These are phyloP conservation scores for Penicillium simplicissimum DNA, from an alignment of 495 filamentous ascomycete species.

Conservation along the genomic window DNA sequence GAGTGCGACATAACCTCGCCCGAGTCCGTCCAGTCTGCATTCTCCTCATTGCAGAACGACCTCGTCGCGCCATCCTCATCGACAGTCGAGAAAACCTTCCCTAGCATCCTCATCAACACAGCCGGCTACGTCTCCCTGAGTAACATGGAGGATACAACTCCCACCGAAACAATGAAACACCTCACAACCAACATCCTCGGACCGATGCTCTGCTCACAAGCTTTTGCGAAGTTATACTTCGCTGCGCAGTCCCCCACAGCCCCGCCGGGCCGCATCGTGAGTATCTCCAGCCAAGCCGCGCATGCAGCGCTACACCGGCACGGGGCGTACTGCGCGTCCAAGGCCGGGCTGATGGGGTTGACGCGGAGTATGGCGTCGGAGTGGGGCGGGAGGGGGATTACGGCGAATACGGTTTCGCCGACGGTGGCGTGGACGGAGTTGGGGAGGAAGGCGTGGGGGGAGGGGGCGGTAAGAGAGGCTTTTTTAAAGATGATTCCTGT, in stretches of 20 bases:
- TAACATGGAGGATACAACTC: conserved; percentile 39
- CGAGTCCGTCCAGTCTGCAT: conserved; percentile 38
- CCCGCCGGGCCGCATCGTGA: conserved; percentile 41
- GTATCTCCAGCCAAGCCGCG: conserved; percentile 41
- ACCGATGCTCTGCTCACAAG: conserved; percentile 46
- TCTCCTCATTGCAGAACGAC: conserved; percentile 26
- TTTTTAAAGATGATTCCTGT: conserved; percentile 40
- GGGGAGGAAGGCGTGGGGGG: conserved; percentile 44
- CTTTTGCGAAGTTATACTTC: conserved; percentile 42
- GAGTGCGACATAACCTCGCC: conserved; percentile 46
- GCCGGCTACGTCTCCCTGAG: conserved; percentile 47
- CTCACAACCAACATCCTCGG: conserved; percentile 40
- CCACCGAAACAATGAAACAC: conserved; percentile 43
- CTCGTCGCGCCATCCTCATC: conserved; percentile 22
- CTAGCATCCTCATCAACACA: conserved; percentile 44
- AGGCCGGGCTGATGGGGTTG: conserved; percentile 47
- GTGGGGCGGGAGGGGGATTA: conserved; percentile 40
- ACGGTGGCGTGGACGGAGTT: conserved; percentile 46
- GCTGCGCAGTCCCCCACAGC: conserved; percentile 17
- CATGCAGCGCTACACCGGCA: conserved; percentile 41
- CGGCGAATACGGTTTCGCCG: conserved; percentile 40
- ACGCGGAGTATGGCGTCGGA: conserved; percentile 52
- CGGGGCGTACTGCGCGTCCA: conserved; percentile 51
- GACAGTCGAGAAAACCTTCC: conserved; percentile 22
- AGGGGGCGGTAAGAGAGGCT: conserved; percentile 30